Conservation (phyloP, 305 asterid genomes). For the Nicotiana rustica region DNA sequence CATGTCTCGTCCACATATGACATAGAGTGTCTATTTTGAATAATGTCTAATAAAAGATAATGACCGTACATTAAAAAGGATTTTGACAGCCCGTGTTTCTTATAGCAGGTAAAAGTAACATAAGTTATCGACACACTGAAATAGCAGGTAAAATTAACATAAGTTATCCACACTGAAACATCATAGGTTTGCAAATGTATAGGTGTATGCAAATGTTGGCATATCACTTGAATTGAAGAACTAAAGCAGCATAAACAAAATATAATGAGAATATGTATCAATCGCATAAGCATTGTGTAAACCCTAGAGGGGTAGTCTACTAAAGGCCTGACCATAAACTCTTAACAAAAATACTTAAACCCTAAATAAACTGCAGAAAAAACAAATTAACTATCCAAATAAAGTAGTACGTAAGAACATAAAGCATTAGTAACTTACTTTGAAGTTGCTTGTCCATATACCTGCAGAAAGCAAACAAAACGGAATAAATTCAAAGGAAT, state of each 20-base stretch:
- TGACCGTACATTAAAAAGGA: not conserved
- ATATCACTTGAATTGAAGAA: not conserved
- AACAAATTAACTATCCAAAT: constrained; percentile 7
- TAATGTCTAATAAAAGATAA: not conserved
- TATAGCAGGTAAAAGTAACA: not conserved
- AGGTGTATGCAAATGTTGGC: not conserved
- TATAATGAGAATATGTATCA: not conserved
- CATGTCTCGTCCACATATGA: not conserved
- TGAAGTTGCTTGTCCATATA: constrained; percentile 41
- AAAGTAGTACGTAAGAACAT: not conserved
- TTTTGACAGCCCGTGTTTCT: not conserved
- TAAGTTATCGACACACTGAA: not conserved
- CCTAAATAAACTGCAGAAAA: not conserved
- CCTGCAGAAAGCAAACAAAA: constrained; percentile 7
- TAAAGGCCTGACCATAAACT: not conserved
- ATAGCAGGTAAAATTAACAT: not conserved
- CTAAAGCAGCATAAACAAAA: not conserved
- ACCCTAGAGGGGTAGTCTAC: no score
- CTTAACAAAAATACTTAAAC: not conserved
- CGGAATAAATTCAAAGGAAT: not conserved
- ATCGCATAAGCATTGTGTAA: not conserved
- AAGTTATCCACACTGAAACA: not conserved
- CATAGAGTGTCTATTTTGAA: not conserved
- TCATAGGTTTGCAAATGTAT: not conserved
- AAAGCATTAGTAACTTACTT: constrained; percentile 16